phyloP scores from a whole-genome alignment of 2,329 filamentous ascomycete genomes.

The Aureobasidium sp. region DNA sequence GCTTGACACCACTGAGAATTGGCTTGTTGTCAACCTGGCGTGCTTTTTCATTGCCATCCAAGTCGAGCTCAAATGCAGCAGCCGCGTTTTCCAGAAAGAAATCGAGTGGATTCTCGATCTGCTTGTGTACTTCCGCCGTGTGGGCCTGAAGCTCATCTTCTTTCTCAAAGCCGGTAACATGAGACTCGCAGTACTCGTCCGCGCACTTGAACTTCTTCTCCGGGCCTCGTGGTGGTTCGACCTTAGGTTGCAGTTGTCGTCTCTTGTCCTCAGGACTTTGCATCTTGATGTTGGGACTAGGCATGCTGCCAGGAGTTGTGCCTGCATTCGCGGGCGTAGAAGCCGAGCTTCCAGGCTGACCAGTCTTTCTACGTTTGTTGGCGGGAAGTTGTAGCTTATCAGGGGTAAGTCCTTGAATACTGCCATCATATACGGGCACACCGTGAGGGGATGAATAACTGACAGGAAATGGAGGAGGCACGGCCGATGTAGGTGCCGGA shows the following conservation, averaged over 20 bases:
- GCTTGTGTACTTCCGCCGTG: constrained; percentile 45
- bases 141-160: constrained; percentile 51
- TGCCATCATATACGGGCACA: constrained; percentile 49
- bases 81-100: constrained; percentile 49
- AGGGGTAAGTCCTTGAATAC: constrained; percentile 44
- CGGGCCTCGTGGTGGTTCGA: constrained; percentile 33
- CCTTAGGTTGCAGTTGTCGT: constrained; percentile 32
- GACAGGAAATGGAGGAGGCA: constrained; percentile 47
- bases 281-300: constrained; percentile 36
- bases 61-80: constrained; percentile 42
- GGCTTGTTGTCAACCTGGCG: constrained; percentile 23
- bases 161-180: constrained; percentile 48
- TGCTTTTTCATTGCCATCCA: constrained; percentile 37
- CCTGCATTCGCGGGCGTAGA: constrained; percentile 33
- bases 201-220: constrained; percentile 47
- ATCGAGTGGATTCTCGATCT: constrained; percentile 49
- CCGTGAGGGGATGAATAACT: constrained; percentile 49
- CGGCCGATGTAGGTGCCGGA: constrained; percentile 43
- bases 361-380: constrained; percentile 49
- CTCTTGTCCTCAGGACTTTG: constrained; percentile 39
- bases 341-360: constrained; percentile 31
- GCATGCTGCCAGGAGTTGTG: constrained; percentile 30
- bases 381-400: constrained; percentile 53
- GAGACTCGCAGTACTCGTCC: constrained; percentile 44
- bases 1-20: constrained; percentile 13